These are phyloP conservation scores for Lichtheimia corymbifera DNA, from an alignment of 371 early-diverging fungal species.

Conservation along the genomic window DNA sequence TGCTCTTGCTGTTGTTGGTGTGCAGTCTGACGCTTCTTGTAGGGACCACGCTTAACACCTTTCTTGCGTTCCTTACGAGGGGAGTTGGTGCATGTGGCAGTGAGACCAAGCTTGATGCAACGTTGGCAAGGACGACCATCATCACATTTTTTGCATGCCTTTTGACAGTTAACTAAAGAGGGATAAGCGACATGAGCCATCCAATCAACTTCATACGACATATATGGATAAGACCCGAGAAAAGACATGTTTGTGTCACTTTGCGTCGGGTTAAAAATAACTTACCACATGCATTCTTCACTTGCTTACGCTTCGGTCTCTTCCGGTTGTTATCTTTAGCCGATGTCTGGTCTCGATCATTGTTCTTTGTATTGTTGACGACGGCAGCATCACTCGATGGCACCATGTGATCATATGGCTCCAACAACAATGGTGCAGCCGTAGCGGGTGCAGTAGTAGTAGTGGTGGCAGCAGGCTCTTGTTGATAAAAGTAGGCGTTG, in stretches of 20 bases:
- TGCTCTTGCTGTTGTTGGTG: conserved; percentile 1
- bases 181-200: background rate
- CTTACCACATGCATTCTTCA: conserved; percentile 82
- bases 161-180: conserved; percentile 78
- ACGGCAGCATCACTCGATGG: too few relatives aligned
- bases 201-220: too few relatives aligned
- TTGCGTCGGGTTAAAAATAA: conserved; percentile 5
- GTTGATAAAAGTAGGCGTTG: background rate
- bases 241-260: background rate
- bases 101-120: conserved; percentile 75
- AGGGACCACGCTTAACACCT: conserved; percentile 85
- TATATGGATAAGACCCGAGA: background rate
- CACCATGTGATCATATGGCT: background rate
- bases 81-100: conserved; percentile 76
- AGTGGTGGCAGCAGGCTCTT: background rate
- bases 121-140: conserved; percentile 86
- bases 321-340: conserved; percentile 10
- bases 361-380: background rate
- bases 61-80: conserved; percentile 83
- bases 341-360: background rate
- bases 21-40: conserved; percentile 52
- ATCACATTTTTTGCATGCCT: conserved; percentile 93
- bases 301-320: conserved; percentile 60
- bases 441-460: background rate
- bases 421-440: background rate